Evolutionary conservation across 805 yeast species (phyloP).

Genomic region (Torulaspora microellipsoides): DNA sequence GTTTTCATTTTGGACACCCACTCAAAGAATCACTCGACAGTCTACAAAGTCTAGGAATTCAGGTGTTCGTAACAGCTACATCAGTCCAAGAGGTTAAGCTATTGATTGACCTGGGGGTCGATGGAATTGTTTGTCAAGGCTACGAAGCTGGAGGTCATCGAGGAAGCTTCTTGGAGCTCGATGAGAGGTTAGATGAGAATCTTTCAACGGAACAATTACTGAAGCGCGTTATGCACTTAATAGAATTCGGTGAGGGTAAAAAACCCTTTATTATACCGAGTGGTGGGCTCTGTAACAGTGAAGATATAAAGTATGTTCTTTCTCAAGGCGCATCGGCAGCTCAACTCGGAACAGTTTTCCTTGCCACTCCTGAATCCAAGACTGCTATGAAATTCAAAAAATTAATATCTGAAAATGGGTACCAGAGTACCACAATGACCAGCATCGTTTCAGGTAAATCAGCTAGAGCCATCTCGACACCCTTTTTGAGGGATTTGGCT

Average conservation of each 20-base stretch:
- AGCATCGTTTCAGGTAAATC: slow-evolving; percentile 37
- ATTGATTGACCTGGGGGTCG: slow-evolving; percentile 35
- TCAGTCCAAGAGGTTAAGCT: slow-evolving; percentile 40
- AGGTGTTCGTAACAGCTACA: slow-evolving; percentile 46
- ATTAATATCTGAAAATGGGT: slow-evolving; percentile 6
- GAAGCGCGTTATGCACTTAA: not conserved
- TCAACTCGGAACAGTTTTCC: slow-evolving; percentile 52
- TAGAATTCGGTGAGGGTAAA: not conserved
- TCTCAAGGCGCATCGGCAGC: slow-evolving; percentile 47
- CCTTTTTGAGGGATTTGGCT: slow-evolving; percentile 31
- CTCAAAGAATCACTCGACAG: slow-evolving; percentile 27
- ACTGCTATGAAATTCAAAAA: slow-evolving; percentile 1
- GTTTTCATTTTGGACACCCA: slow-evolving; percentile 54
- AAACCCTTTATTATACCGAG: slow-evolving; percentile 42
- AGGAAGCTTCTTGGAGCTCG: slow-evolving; percentile 40
- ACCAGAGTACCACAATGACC: slow-evolving; percentile 33
- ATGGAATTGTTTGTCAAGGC: slow-evolving; percentile 53
- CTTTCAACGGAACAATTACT: slow-evolving; percentile 3
- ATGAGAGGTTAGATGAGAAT: slow-evolving; percentile 28
- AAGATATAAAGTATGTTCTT: slow-evolving; percentile 32
- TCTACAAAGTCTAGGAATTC: slow-evolving; percentile 38
- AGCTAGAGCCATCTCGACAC: slow-evolving; percentile 38
- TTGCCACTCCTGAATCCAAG: slow-evolving; percentile 35
- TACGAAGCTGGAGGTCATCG: slow-evolving; percentile 65
- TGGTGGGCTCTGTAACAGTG: slow-evolving; percentile 46